phyloP scores from a whole-genome alignment of 2,329 filamentous ascomycete species.

The Periconia macrospinosa region DNA sequence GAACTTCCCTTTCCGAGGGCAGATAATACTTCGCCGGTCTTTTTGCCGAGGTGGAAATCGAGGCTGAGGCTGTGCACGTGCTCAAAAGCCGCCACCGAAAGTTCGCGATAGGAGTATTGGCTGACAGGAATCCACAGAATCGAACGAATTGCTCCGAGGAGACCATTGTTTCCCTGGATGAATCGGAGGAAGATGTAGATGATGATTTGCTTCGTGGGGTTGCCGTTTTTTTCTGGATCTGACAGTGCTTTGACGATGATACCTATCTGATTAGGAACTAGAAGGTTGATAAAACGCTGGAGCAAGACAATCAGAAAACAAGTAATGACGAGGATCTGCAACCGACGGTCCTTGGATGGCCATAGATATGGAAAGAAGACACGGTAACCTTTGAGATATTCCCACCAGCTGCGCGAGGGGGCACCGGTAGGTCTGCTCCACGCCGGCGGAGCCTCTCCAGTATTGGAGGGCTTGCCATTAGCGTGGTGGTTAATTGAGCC shows the following conservation, averaged over 20 bases:
- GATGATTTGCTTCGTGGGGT: conserved; percentile 74
- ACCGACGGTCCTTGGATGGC: conserved; percentile 76
- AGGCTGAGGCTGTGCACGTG: conserved; percentile 94
- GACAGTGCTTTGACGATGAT: conserved; percentile 75
- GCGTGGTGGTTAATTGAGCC: conserved; percentile 48
- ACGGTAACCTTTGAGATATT: conserved; percentile 89
- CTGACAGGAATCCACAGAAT: conserved; percentile 95
- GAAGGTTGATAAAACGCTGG: conserved; percentile 82
- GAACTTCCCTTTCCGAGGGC: conserved; percentile 94
- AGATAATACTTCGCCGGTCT: conserved; percentile 93
- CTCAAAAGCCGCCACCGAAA: conserved; percentile 94
- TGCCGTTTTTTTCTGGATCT: conserved; percentile 46
- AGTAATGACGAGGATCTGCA: conserved; percentile 77
- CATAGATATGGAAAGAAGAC: conserved; percentile 96
- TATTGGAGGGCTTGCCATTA: conserved; percentile 48
- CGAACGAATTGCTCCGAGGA: conserved; percentile 80
- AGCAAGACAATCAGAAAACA: conserved; percentile 80
- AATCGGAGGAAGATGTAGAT: conserved; percentile 78
- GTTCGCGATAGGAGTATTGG: conserved; percentile 92
- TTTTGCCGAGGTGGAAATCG: conserved; percentile 95
- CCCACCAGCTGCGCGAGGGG: conserved; percentile 90
- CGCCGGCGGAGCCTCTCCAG: conserved; percentile 67
- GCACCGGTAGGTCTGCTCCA: conserved; percentile 89
- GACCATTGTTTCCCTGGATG: conserved; percentile 84
- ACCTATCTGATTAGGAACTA: conserved; percentile 82